Base-by-base conservation (phyloP, 2,329 filamentous ascomycete genomes). In the Talaromyces sp. region DNA sequence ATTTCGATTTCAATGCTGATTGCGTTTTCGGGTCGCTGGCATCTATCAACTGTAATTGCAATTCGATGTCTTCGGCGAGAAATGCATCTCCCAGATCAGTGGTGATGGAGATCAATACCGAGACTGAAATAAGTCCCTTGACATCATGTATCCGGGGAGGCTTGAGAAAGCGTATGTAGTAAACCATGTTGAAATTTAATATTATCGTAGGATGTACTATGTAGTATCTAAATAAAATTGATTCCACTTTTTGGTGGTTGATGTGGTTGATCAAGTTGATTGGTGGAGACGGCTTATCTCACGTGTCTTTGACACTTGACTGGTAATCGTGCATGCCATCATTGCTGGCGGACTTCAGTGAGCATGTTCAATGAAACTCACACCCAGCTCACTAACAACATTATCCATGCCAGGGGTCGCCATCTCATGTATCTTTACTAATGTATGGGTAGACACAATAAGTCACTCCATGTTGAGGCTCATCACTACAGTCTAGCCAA, bases 161-260 rank as follows among this genome's bases (percentile, higher is more conserved):
- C 71, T 90, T 91, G 70, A 91, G 81, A 70, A 91, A 90, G 67
- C 89, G 88, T 71, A 91, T 81, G 74, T 89, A 89, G 69, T 86
- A 83, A 13, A 82, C 80, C 84, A 86, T 86, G 17, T 5, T 58
- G 19, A 36, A 27, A 6, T 27, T 6, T 36, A 8, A 17, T 36
- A 15, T 17, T 25, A 56, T 29, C 10, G 19, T 13, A 10, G 13
- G n/a, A 4, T 11, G 11, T 25, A 15, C 10, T 31, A 4, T 11
- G 11, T 25, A 15, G 36, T 36, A n/a, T 22, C 22, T 27, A 11
- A 56, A 4, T 36, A 17, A 29, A 53, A 53, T 53, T 4, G 22
- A 59, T 13, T 43, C 11, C 11, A 38, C 11, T 25, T 58, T 36
- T 29, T 38, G 3, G 2, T 29, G 19, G 5, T n/a, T 22, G 8